A percentile compares a stretch with the other conserved stretches of the same genome.
Conservation (phyloP, 2,329 filamentous ascomycete genomes). For the Geosmithia flava region DNA sequence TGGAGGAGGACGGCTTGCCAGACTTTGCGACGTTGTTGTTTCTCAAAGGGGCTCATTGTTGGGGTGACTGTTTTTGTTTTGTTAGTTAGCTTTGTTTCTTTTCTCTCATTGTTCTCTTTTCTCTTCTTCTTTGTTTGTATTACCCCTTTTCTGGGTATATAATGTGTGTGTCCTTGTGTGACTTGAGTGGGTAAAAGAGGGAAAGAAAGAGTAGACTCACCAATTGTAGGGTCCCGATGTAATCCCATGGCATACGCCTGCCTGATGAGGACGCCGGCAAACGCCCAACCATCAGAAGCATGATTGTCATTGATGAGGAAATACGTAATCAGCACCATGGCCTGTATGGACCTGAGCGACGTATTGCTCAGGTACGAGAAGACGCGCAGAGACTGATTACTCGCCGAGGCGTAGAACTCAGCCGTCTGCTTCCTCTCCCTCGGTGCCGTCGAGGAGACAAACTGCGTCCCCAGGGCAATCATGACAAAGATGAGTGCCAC, state of each 20-base stretch:
- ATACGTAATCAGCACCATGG: conserved; percentile 71
- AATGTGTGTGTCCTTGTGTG: no score
- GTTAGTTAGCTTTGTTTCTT: background rate
- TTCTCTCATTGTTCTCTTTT: no score
- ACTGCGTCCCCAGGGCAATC: conserved; percentile 68
- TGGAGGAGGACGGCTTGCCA: conserved; percentile 76
- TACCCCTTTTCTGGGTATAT: no score
- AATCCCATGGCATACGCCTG: conserved; percentile 75
- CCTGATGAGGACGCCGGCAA: conserved; percentile 63
- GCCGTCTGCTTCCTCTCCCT: conserved; percentile 61
- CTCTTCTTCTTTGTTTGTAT: no score
- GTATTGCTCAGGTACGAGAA: conserved; percentile 67
- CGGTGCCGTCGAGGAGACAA: conserved; percentile 46
- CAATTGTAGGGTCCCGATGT: conserved; percentile 67
- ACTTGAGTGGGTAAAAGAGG: background rate
- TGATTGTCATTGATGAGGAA: conserved; percentile 83
- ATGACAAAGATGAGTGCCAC: conserved; percentile 66
- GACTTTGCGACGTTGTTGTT: conserved; percentile 65
- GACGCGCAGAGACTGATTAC: conserved; percentile 64
- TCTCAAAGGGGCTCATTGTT: conserved; percentile 55
- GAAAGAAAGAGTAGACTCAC: conserved; percentile 14
- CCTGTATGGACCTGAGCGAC: conserved; percentile 60
- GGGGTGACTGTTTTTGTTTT: conserved; percentile 36
- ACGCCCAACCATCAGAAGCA: conserved; percentile 71
- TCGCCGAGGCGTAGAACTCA: conserved; percentile 71